phyloP scores from a whole-genome alignment of 2,329 filamentous ascomycete species.

The Chaetomium sp. region DNA sequence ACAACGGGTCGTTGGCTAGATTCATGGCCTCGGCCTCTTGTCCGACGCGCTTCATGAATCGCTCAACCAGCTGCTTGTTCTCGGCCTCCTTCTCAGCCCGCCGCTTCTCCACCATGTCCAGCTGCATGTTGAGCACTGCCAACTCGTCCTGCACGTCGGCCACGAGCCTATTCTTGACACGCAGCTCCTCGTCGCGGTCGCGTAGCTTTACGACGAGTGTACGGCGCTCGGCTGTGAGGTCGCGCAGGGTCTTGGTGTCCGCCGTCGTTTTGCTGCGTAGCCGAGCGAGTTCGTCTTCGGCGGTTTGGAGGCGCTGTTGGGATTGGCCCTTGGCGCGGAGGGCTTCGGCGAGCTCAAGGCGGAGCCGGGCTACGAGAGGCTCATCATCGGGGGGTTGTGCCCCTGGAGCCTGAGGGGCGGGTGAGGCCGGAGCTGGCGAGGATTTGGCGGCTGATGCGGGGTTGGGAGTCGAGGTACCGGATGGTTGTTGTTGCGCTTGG shows the following conservation, averaged over 20 bases:
- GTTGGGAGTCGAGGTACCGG: slow-evolving; percentile 21
- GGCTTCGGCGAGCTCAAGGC: slow-evolving; percentile 67
- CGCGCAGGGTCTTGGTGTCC: slow-evolving; percentile 56
- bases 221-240: slow-evolving; percentile 56
- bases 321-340: slow-evolving; percentile 66
- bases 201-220: slow-evolving; percentile 59
- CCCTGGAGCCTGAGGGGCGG: too few relatives aligned
- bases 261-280: slow-evolving; percentile 53
- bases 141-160: slow-evolving; percentile 92
- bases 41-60: slow-evolving; percentile 86
- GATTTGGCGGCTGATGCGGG: background rate
- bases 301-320: slow-evolving; percentile 54
- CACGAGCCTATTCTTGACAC: slow-evolving; percentile 74
- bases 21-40: slow-evolving; percentile 88
- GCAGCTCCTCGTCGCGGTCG: slow-evolving; percentile 80
- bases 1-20: slow-evolving; percentile 45
- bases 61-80: slow-evolving; percentile 80
- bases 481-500: slow-evolving; percentile 20
- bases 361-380: slow-evolving; percentile 42
- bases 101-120: slow-evolving; percentile 77
- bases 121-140: slow-evolving; percentile 76
- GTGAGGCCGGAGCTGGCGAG: too few relatives aligned
- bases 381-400: slow-evolving; percentile 24
- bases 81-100: slow-evolving; percentile 67
- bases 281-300: slow-evolving; percentile 54